A percentile compares a stretch with the other conserved stretches of the same genome.
phyloP scores from a whole-genome alignment of 225 moss, liverwort and hornwort genomes.

The Sphagnum tenellum region DNA sequence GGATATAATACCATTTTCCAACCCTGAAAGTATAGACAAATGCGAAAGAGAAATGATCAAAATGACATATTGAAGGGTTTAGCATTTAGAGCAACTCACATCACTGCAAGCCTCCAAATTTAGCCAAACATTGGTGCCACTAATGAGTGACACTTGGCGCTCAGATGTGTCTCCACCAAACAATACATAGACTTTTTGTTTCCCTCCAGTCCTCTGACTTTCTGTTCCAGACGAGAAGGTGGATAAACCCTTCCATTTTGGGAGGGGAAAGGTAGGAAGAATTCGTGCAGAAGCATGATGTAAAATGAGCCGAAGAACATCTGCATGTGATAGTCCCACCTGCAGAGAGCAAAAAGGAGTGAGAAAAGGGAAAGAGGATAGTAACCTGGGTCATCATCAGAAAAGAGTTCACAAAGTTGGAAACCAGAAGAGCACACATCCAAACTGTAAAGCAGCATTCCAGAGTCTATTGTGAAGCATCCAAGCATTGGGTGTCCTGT shows the following conservation, averaged over 20 bases:
- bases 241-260: slow-evolving; percentile 20
- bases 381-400: too few relatives aligned
- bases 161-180: slow-evolving; percentile 95
- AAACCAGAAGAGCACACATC: too few relatives aligned
- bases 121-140: slow-evolving; percentile 98
- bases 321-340: slow-evolving; percentile 83
- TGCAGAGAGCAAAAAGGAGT: slow-evolving; percentile 11
- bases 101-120: slow-evolving; percentile 69
- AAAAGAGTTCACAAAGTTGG: too few relatives aligned
- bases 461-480: too few relatives aligned
- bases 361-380: not conserved
- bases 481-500: too few relatives aligned
- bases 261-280: slow-evolving; percentile 24
- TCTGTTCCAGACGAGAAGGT: slow-evolving; percentile 8
- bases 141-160: slow-evolving; percentile 93
- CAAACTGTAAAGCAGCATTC: too few relatives aligned
- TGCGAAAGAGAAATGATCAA: too few relatives aligned
- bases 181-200: slow-evolving; percentile 65
- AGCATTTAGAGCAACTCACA: slow-evolving; percentile 18
- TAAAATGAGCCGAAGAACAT: slow-evolving; percentile 61
- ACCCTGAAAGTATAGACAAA: too few relatives aligned
- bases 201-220: slow-evolving; percentile 7
- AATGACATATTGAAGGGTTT: too few relatives aligned
- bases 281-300: slow-evolving; percentile 58
- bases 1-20: too few relatives aligned